Evolutionary conservation across 83 land plant species (phyloP).

Genomic region (Thuja plicata): DNA sequence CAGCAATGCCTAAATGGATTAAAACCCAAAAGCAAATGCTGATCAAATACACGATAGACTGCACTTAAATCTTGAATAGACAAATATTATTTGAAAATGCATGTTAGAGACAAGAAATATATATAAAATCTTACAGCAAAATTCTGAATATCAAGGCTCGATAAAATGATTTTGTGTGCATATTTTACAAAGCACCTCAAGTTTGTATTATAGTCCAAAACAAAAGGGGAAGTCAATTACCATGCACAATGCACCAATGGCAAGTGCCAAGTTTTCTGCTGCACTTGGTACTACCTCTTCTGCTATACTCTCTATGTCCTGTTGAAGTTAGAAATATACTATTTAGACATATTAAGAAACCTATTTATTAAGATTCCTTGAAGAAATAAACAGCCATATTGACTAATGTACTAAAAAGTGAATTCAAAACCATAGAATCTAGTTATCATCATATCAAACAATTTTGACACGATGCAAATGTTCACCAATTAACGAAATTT

Average conservation of each 20-base stretch:
- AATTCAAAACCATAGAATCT: not conserved
- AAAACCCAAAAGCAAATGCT: not conserved
- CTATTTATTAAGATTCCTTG: not conserved
- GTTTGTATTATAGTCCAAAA: not conserved
- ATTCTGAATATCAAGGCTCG: not conserved
- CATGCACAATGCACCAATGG: conserved; percentile 69
- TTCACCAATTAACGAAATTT: not conserved
- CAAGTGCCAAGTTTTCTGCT: conserved; percentile 64
- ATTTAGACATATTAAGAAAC: not conserved
- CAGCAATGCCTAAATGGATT: not conserved
- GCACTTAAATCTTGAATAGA: not conserved
- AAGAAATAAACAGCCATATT: not conserved
- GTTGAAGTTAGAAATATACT: not conserved
- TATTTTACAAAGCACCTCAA: not conserved
- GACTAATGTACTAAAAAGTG: not conserved
- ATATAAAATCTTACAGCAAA: not conserved
- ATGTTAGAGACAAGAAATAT: not conserved
- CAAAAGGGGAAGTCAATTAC: conserved; percentile 22
- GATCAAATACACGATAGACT: not conserved
- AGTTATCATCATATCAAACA: not conserved
- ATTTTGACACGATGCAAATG: not conserved
- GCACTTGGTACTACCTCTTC: conserved; percentile 59
- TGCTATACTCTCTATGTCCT: conserved; percentile 39
- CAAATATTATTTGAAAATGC: not conserved
- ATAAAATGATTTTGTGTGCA: not conserved